These are phyloP conservation scores for Curvularia eragrostidis DNA, from an alignment of 2,329 filamentous ascomycete genomes.

Conservation along the genomic window DNA sequence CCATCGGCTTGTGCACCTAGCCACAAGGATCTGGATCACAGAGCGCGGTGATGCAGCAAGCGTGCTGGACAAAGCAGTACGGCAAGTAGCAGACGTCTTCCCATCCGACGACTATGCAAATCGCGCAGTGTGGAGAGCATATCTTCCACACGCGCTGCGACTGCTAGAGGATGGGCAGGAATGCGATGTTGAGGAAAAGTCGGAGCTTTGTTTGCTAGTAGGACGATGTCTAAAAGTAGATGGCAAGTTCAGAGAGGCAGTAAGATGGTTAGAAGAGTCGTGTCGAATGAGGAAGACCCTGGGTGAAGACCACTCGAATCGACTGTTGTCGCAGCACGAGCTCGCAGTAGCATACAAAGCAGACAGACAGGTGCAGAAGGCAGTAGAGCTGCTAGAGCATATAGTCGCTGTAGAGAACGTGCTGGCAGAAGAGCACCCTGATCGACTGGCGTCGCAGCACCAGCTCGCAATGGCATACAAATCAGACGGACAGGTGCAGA, in stretches of 20 bases:
- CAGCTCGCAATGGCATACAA: too few species aligned
- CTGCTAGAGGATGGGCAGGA: background rate
- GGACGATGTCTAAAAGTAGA: background rate
- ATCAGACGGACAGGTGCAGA: too few species aligned
- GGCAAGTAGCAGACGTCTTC: background rate
- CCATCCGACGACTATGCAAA: background rate
- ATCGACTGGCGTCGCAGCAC: too few species aligned
- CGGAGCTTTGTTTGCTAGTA: background rate
- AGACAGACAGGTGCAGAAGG: too few species aligned
- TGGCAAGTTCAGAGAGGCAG: background rate
- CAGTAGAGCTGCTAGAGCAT: too few species aligned
- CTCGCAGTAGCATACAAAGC: too few species aligned
- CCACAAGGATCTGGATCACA: slow-evolving; percentile 16
- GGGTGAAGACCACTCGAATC: too few species aligned
- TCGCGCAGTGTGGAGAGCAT: background rate
- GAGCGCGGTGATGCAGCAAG: background rate
- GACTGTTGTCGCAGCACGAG: too few species aligned
- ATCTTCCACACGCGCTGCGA: background rate
- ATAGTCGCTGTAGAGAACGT: too few species aligned
- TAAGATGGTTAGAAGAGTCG: background rate
- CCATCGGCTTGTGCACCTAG: slow-evolving; percentile 27
- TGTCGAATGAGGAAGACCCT: too few species aligned
- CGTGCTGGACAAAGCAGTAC: background rate
- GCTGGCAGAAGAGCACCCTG: too few species aligned
- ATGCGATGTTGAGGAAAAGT: background rate